Evolutionary conservation across 805 yeast species (phyloP).

Genomic region (Sugiyamaella lignohabitans): DNA sequence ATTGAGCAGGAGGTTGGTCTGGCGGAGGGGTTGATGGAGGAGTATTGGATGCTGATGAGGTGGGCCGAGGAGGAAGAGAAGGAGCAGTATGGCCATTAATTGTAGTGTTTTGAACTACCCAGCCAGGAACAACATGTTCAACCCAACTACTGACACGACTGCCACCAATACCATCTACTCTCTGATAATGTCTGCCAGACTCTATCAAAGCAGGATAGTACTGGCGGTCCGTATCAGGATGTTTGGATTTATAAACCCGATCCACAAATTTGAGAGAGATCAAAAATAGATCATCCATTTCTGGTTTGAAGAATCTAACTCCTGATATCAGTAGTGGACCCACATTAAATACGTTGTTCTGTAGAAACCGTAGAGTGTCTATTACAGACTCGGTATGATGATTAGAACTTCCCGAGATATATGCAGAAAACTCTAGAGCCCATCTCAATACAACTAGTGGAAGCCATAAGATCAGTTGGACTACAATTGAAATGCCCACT

Average conservation of each 20-base stretch:
- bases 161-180: background rate
- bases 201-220: constrained; percentile 20
- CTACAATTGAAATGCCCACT: constrained; percentile 33
- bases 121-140: background rate
- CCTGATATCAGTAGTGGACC: constrained; percentile 38
- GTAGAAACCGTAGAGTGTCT: constrained; percentile 29
- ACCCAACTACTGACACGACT: background rate
- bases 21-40: constrained; percentile 1
- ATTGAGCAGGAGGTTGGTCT: background rate
- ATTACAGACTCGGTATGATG: constrained; percentile 18
- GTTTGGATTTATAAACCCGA: constrained; percentile 33
- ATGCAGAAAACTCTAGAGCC: constrained; percentile 22
- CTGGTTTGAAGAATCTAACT: constrained; percentile 33
- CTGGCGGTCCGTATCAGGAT: constrained; percentile 32
- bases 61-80: background rate
- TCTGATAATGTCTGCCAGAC: constrained; percentile 1
- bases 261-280: constrained; percentile 38
- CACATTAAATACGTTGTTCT: constrained; percentile 36
- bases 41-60: background rate
- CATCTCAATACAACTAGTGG: constrained; percentile 24
- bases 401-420: constrained; percentile 14
- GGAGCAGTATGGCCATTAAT: background rate
- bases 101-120: background rate
- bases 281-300: constrained; percentile 38
- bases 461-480: constrained; percentile 33